Conservation (phyloP, 108 stramenopile species). For the Nannochloropsis salina region DNA sequence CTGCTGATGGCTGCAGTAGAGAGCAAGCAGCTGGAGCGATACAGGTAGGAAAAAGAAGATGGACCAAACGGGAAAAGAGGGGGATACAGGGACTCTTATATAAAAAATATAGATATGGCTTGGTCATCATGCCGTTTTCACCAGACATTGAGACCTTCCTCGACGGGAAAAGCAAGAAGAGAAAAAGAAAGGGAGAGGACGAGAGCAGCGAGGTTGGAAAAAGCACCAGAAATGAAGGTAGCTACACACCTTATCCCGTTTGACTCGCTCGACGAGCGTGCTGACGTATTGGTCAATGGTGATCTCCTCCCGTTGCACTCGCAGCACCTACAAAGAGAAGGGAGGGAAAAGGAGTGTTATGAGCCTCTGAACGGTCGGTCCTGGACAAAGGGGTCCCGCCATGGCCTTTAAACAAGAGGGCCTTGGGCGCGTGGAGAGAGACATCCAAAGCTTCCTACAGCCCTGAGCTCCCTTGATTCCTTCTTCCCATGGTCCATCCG, state of each 20-base stretch:
- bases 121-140: no score
- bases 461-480: no score
- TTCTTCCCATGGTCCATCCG: no score
- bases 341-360: neutral
- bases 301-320: neutral
- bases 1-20: neutral
- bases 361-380: neutral
- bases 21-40: neutral
- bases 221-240: neutral
- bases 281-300: neutral
- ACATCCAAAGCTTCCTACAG: no score
- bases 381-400: neutral
- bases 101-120: no score
- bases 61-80: neutral
- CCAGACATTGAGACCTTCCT: no score
- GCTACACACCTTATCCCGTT: neutral
- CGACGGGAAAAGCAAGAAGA: neutral
- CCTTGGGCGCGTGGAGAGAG: no score
- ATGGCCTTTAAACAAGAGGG: no score
- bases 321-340: neutral
- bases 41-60: neutral
- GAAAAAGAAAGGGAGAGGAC: neutral
- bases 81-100: neutral
- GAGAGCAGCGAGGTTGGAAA: neutral
- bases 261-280: neutral